phyloP scores from a whole-genome alignment of 2,329 filamentous ascomycete genomes.

The Ustulina deusta region DNA sequence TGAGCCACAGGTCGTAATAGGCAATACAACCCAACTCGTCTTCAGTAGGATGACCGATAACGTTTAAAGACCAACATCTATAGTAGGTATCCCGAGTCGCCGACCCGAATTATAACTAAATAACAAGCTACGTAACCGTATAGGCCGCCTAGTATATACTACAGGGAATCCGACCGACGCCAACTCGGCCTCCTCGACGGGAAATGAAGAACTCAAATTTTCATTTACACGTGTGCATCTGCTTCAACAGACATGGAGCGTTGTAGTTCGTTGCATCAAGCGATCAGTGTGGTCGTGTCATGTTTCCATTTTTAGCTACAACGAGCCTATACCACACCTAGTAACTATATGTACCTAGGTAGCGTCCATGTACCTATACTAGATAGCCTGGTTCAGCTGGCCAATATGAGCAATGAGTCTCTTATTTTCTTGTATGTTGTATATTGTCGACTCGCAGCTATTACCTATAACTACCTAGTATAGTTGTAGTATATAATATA shows the following conservation, averaged over 20 bases:
- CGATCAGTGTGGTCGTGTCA: slow-evolving; percentile 6
- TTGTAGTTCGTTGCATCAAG: slow-evolving; percentile 8
- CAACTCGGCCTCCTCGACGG: neutral
- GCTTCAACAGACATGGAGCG: slow-evolving; percentile 2
- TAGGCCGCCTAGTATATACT: neutral
- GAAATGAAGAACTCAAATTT: slow-evolving; percentile 2
- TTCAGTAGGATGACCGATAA: neutral
- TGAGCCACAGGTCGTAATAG: neutral
- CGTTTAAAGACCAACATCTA: neutral
- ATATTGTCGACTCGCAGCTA: too few species aligned
- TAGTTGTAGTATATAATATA: neutral
- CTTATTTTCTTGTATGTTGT: neutral
- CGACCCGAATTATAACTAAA: neutral
- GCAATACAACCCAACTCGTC: neutral
- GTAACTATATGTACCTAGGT: neutral
- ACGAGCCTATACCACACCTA: slow-evolving; percentile 15
- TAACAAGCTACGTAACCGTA: neutral
- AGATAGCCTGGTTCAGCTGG: slow-evolving; percentile 7
- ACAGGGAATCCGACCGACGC: neutral
- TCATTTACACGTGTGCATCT: neutral
- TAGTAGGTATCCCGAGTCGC: neutral
- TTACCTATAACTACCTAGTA: too few species aligned
- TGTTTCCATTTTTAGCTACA: slow-evolving; percentile 34
- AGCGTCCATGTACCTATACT: neutral
- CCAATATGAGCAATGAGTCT: neutral